Evolutionary conservation across 768 basidiomycete species (phyloP), one percentile per base, ranked within the genome.

Genomic region (Hebeloma cylindrosporum): DNA sequence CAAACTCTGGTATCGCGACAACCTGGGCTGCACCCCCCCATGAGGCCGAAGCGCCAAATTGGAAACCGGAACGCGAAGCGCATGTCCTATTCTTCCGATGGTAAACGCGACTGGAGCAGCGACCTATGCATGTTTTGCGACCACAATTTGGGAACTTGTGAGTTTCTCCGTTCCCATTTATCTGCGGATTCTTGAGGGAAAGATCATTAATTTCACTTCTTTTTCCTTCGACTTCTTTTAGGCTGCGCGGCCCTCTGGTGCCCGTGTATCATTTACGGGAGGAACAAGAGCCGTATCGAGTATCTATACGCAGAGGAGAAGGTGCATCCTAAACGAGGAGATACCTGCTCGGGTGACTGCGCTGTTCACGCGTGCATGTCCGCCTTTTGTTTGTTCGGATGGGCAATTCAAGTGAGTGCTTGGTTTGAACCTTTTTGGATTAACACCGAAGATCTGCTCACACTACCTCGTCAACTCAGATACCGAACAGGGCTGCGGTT

Each of bases 91-190:
- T n/a, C 34, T 17, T 36, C 26, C 8, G 31, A 49, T 8, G 56
- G 56, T n/a, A 52, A 36, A 23, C 45, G 56, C 14, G 56, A 53
- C 6, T 57, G 56, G 56, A 57, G 56, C 25, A 48, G 52, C 0
- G 56, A 51, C 25, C 47, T 57, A 13, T 51, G 45, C 30, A 31
- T 49, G 23, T 51, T 51, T 23, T 53, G 52, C 43, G 56, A 57
- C 32, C 47, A 53, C 33, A 47, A 50, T 33, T 8, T 53, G 5
- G 47, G 52, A 13, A 43, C 47, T 16, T 57, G 54, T 56, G 40
- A 29, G 51, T 42, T 18, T 16, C 26, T 34, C 17, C 4, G 2
- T 25, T 26, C 31, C 34, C 28, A 7, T 31, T 21, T 31, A 13
- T 10, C 7, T 14, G 14, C 10, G n/a, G 9, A 4, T 14, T 5